These are phyloP conservation scores for Paspalum vaginatum DNA, from an alignment of 176 grass and related monocot genomes.

Conservation along the genomic window DNA sequence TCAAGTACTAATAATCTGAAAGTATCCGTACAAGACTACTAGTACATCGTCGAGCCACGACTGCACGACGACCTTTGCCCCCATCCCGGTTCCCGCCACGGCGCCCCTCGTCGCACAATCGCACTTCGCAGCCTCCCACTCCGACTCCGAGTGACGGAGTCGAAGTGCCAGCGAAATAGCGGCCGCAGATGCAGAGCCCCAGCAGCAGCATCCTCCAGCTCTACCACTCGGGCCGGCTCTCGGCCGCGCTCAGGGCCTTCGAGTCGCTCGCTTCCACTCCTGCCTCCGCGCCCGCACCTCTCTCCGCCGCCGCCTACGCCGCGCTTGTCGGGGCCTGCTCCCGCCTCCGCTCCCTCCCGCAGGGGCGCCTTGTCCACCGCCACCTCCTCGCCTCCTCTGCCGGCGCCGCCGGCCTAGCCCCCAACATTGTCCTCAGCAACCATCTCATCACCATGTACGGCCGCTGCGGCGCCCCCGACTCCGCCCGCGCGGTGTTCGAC, in stretches of 20 bases:
- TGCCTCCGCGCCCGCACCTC: not conserved
- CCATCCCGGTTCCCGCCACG: slow-evolving; percentile 8
- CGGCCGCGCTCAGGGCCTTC: slow-evolving; percentile 47
- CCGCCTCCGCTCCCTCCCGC: slow-evolving; percentile 52
- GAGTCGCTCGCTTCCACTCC: slow-evolving; percentile 31
- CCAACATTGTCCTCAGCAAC: slow-evolving; percentile 51
- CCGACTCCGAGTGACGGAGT: not conserved
- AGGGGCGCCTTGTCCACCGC: slow-evolving; percentile 45
- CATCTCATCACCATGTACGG: slow-evolving; percentile 60
- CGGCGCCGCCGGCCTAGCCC: not conserved
- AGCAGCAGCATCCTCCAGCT: slow-evolving; percentile 50
- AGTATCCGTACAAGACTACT: too few relatives aligned
- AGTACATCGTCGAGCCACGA: not conserved
- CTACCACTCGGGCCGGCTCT: slow-evolving; percentile 46
- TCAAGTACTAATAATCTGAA: too few relatives aligned
- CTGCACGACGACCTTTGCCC: not conserved
- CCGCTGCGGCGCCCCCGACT: slow-evolving; percentile 44
- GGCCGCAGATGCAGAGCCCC: slow-evolving; percentile 47
- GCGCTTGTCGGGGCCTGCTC: slow-evolving; percentile 53
- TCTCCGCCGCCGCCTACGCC: slow-evolving; percentile 45
- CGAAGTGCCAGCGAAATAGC: not conserved
- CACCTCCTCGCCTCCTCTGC: slow-evolving; percentile 41
- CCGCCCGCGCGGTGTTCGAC: slow-evolving; percentile 54
- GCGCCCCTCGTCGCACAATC: not conserved
- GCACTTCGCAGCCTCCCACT: not conserved